phyloP scores from a whole-genome alignment of 2,329 filamentous ascomycete genomes.

The Fusarium austroafricanum region DNA sequence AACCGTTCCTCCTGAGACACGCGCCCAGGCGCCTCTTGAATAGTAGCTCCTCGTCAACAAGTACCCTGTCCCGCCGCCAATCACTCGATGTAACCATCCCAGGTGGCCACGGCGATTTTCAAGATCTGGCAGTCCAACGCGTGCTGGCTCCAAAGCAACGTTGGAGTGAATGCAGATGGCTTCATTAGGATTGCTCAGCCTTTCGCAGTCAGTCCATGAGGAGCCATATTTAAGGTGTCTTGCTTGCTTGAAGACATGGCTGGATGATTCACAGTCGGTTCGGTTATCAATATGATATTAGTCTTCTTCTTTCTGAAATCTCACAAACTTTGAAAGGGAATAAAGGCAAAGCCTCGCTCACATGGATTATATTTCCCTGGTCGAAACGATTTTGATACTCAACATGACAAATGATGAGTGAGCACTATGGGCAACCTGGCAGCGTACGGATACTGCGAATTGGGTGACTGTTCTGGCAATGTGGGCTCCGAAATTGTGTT shows the following conservation, averaged over 20 bases:
- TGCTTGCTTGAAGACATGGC: constrained; percentile 19
- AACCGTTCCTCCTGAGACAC: constrained; percentile 45
- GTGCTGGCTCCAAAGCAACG: constrained; percentile 37
- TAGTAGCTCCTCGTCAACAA: constrained; percentile 41
- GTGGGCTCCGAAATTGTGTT: constrained; percentile 47
- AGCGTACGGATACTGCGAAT: constrained; percentile 30
- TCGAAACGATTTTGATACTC: constrained; percentile 35
- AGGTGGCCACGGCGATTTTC: constrained; percentile 44
- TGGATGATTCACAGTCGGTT: constrained; percentile 16
- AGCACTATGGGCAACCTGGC: constrained; percentile 6
- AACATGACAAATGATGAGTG: constrained; percentile 40
- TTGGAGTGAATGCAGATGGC: constrained; percentile 36
- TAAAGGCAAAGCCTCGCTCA: not conserved
- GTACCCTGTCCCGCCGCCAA: constrained; percentile 32
- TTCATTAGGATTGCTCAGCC: constrained; percentile 30
- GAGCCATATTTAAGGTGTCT: constrained; percentile 22
- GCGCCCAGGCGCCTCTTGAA: constrained; percentile 44
- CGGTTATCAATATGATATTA: constrained; percentile 11
- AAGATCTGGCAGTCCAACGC: constrained; percentile 46
- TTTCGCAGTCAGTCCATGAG: constrained; percentile 1
- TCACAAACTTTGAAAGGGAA: not conserved
- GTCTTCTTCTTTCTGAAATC: constrained; percentile 12
- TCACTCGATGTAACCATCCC: constrained; percentile 46
- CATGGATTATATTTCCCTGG: constrained; percentile 18
- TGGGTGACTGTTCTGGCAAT: constrained; percentile 37